Evolutionary conservation across 2,329 filamentous ascomycete genomes (phyloP).

Genomic region (Talaromyces albobiverticillius): DNA sequence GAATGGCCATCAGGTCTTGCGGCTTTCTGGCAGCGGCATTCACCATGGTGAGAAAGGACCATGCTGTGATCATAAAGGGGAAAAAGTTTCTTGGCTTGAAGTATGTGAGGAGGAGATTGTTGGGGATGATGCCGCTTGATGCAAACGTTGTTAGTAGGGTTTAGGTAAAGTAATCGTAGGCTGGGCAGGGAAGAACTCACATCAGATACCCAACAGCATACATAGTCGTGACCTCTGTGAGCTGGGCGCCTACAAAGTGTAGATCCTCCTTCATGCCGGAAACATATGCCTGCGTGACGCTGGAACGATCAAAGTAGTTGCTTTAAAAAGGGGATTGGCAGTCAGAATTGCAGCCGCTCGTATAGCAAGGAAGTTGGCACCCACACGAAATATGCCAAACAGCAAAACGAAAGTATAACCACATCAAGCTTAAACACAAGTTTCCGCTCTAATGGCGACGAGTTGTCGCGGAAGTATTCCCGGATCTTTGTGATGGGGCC

Average conservation of each 20-base stretch:
- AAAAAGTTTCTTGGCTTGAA: conserved; percentile 29
- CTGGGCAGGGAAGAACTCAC: conserved; percentile 10
- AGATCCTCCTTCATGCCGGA: conserved; percentile 34
- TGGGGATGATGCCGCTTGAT: conserved; percentile 18
- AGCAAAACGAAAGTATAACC: conserved; percentile 46
- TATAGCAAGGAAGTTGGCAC: not conserved
- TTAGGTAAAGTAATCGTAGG: not conserved
- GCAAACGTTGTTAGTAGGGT: not conserved
- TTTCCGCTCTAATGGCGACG: conserved; percentile 31
- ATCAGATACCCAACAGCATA: conserved; percentile 26
- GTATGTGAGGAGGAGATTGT: conserved; percentile 27
- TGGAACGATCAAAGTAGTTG: conserved; percentile 48
- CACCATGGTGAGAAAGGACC: conserved; percentile 31
- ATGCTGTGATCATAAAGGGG: conserved; percentile 29
- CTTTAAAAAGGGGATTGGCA: not conserved
- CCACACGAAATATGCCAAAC: conserved; percentile 46
- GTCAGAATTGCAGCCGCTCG: not conserved
- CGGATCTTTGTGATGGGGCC: not conserved
- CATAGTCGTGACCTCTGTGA: conserved; percentile 24
- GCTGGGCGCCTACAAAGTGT: conserved; percentile 27
- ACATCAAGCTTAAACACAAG: conserved; percentile 52
- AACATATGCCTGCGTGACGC: conserved; percentile 48
- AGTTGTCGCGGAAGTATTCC: not conserved
- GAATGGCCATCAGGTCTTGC: conserved; percentile 31
- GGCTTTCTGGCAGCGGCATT: conserved; percentile 27